A percentile compares a stretch with the other conserved stretches of the same genome.
Conservation (phyloP, 2,329 filamentous ascomycete genomes). For the Colletotrichum somersetense region DNA sequence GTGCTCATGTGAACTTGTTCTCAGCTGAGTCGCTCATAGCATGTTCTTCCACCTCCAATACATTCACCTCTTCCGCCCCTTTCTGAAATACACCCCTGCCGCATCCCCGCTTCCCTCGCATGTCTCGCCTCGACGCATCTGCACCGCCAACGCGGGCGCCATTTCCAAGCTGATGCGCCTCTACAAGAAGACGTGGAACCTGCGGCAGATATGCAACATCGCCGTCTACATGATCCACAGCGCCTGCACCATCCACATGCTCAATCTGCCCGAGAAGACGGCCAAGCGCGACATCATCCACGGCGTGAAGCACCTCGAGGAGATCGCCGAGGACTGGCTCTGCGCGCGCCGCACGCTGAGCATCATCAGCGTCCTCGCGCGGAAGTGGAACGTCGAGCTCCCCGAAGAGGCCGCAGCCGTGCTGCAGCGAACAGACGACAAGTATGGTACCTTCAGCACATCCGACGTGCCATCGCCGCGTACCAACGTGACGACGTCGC, state of each 20-base stretch:
- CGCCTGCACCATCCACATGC: conserved; percentile 92
- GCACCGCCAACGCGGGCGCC: conserved; percentile 87
- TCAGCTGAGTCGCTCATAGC: conserved; percentile 61
- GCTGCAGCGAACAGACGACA: conserved; percentile 82
- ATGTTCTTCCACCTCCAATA: conserved; percentile 98
- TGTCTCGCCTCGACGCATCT: conserved; percentile 90
- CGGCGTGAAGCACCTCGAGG: conserved; percentile 90
- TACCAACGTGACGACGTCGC: conserved; percentile 51
- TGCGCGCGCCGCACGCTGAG: conserved; percentile 87
- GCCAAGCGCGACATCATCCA: conserved; percentile 91
- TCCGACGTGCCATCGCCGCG: conserved; percentile 70
- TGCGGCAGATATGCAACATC: conserved; percentile 96
- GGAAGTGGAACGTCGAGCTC: conserved; percentile 90
- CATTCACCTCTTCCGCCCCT: conserved; percentile 95
- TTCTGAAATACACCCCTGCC: conserved; percentile 87
- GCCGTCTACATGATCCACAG: conserved; percentile 96
- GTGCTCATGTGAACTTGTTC: no score
- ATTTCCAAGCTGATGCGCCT: conserved; percentile 95
- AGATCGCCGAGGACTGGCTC: conserved; percentile 95
- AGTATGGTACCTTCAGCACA: conserved; percentile 79
- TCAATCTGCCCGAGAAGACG: conserved; percentile 93
- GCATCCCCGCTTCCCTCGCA: conserved; percentile 87
- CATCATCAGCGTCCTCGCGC: conserved; percentile 85
- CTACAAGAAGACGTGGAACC: conserved; percentile 91
- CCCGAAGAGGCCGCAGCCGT: conserved; percentile 85